Evolutionary conservation across 1,284 basidiomycete species (phyloP).

Genomic region (Flammula alnicola): DNA sequence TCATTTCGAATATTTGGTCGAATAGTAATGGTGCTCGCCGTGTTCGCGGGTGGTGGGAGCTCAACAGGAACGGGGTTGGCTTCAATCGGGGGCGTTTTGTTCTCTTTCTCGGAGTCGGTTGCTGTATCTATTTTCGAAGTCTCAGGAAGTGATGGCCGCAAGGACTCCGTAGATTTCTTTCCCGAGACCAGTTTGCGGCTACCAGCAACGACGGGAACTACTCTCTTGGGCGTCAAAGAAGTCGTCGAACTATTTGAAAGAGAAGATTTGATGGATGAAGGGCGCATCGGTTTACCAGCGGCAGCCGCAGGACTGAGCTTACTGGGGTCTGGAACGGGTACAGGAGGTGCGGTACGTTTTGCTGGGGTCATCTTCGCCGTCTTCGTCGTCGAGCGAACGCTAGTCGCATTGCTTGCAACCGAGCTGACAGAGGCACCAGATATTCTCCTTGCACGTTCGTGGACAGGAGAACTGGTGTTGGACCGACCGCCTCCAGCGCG

Average conservation of each 20-base stretch:
- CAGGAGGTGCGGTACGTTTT: slow-evolving; percentile 27
- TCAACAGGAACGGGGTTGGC: not conserved
- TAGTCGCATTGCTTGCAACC: slow-evolving; percentile 23
- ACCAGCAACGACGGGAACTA: not conserved
- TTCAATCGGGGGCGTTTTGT: slow-evolving; percentile 6
- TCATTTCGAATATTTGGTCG: slow-evolving; percentile 2
- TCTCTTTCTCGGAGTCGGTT: slow-evolving; percentile 17
- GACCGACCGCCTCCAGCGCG: slow-evolving; percentile 13
- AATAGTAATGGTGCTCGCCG: slow-evolving; percentile 26
- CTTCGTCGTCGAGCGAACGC: slow-evolving; percentile 12
- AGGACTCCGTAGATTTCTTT: slow-evolving; percentile 28
- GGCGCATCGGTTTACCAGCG: slow-evolving; percentile 5
- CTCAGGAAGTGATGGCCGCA: no score
- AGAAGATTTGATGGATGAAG: slow-evolving; percentile 10
- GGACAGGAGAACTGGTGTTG: slow-evolving; percentile 19
- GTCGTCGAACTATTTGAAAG: not conserved
- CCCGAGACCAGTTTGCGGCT: slow-evolving; percentile 11
- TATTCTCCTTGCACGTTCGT: slow-evolving; percentile 23
- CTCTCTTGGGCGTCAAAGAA: slow-evolving; percentile 17
- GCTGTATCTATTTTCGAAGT: slow-evolving; percentile 13
- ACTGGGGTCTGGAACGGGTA: slow-evolving; percentile 33
- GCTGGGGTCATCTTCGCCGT: slow-evolving; percentile 14
- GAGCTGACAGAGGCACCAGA: slow-evolving; percentile 24
- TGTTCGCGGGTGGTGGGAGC: slow-evolving; percentile 7
- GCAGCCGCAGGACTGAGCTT: slow-evolving; percentile 31